These are phyloP conservation scores for Colletotrichum sp. DNA, from an alignment of 2,329 filamentous ascomycete genomes.

Conservation along the genomic window DNA sequence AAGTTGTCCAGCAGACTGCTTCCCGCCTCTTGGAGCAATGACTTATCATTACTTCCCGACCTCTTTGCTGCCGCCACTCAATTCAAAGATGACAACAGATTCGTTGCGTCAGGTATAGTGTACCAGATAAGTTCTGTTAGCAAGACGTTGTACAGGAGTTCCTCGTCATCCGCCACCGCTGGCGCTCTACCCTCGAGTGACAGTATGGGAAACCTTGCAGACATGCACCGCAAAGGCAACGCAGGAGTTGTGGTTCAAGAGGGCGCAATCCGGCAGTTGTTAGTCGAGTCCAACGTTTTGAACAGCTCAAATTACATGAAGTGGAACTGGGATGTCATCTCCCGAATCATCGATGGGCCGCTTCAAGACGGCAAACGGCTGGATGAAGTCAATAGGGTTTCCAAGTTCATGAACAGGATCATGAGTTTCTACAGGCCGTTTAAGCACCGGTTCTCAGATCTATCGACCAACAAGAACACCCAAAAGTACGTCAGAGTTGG, in stretches of 20 bases:
- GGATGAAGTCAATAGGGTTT: constrained; percentile 92
- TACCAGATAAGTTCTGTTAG: constrained; percentile 99
- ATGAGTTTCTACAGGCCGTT: constrained; percentile 96
- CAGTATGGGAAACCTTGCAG: constrained; percentile 54
- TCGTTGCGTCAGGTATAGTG: constrained; percentile 85
- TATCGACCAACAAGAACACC: constrained; percentile 88
- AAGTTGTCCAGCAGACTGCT: constrained; percentile 88
- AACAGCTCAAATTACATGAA: constrained; percentile 90
- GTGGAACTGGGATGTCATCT: constrained; percentile 96
- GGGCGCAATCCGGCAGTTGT: constrained; percentile 66
- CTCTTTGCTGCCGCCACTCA: constrained; percentile 79
- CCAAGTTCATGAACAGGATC: constrained; percentile 94
- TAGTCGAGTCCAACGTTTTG: constrained; percentile 83
- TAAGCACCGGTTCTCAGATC: constrained; percentile 92
- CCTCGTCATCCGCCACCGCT: constrained; percentile 42
- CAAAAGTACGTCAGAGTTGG: constrained; percentile 93
- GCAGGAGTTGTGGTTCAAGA: constrained; percentile 59
- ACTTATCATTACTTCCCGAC: constrained; percentile 87
- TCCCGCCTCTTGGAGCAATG: constrained; percentile 80
- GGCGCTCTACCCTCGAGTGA: constrained; percentile 46
- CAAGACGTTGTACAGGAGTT: constrained; percentile 84
- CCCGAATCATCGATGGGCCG: constrained; percentile 90
- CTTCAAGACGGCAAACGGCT: constrained; percentile 88
- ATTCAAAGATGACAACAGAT: constrained; percentile 74
- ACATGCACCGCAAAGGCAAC: constrained; percentile 61